phyloP scores from a whole-genome alignment of 2,329 filamentous ascomycete species.

The Pseudogymnoascus sp. region DNA sequence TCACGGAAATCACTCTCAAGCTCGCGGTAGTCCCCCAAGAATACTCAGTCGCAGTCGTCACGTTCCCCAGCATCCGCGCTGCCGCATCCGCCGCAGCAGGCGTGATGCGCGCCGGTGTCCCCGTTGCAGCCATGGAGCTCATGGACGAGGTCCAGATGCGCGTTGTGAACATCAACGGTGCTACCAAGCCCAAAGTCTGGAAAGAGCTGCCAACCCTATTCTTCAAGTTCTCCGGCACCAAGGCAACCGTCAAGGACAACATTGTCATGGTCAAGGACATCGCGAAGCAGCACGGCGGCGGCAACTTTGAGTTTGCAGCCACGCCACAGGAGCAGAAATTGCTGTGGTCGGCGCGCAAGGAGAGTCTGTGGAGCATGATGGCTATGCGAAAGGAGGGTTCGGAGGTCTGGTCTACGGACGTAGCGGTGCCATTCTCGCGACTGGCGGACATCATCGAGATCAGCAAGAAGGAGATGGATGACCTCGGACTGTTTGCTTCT shows the following conservation, averaged over 20 bases:
- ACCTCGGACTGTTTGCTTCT: slow-evolving; percentile 77
- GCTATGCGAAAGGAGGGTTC: slow-evolving; percentile 58
- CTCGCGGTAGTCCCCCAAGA: slow-evolving; percentile 69
- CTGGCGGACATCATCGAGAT: slow-evolving; percentile 71
- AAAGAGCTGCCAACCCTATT: slow-evolving; percentile 71
- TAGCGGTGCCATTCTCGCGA: slow-evolving; percentile 71
- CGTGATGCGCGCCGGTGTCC: slow-evolving; percentile 56
- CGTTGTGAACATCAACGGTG: slow-evolving; percentile 68
- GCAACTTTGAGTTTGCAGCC: slow-evolving; percentile 68
- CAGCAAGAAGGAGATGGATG: slow-evolving; percentile 82
- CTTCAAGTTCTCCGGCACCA: slow-evolving; percentile 80
- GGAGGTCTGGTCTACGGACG: slow-evolving; percentile 78
- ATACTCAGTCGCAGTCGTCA: slow-evolving; percentile 70
- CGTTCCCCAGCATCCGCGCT: slow-evolving; percentile 68
- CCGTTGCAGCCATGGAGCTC: slow-evolving; percentile 56
- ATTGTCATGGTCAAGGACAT: slow-evolving; percentile 62
- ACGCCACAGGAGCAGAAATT: slow-evolving; percentile 64
- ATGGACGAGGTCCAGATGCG: slow-evolving; percentile 87
- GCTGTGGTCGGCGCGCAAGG: slow-evolving; percentile 74
- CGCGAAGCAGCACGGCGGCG: slow-evolving; percentile 55
- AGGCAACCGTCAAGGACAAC: slow-evolving; percentile 69
- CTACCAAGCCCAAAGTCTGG: slow-evolving; percentile 63
- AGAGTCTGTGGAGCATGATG: slow-evolving; percentile 78
- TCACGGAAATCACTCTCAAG: slow-evolving; percentile 78
- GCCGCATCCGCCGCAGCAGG: slow-evolving; percentile 67